Conservation (phyloP, 805 yeast genomes). For the Ogataea nakhonphanomensis region DNA sequence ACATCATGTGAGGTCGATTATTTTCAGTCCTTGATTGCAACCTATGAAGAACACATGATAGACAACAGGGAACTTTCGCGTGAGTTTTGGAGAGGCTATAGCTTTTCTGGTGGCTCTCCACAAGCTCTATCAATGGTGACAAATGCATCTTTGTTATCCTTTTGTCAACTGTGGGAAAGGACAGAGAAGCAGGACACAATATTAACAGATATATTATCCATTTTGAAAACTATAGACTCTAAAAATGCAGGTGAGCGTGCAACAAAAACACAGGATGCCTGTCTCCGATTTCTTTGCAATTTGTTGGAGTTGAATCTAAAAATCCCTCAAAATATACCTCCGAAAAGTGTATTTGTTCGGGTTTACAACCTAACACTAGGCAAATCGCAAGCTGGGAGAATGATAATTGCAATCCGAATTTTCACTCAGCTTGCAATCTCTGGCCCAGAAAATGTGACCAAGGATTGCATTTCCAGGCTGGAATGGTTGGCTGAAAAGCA, state of each 20-base stretch:
- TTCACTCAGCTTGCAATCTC: conserved; percentile 32
- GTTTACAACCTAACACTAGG: conserved; percentile 56
- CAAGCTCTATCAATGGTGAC: conserved; percentile 47
- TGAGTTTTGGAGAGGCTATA: conserved; percentile 55
- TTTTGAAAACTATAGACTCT: conserved; percentile 26
- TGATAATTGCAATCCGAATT: conserved; percentile 39
- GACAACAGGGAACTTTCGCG: conserved; percentile 16
- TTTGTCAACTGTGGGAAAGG: conserved; percentile 27
- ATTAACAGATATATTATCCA: conserved; percentile 25
- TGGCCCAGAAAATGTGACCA: not conserved
- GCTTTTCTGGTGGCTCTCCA: conserved; percentile 52
- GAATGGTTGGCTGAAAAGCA: conserved; percentile 25
- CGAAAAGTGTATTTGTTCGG: conserved; percentile 41
- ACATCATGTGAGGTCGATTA: conserved; percentile 22
- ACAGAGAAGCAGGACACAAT: conserved; percentile 13
- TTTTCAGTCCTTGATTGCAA: conserved; percentile 26
- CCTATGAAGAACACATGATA: conserved; percentile 18
- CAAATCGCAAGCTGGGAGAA: conserved; percentile 38
- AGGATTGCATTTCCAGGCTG: conserved; percentile 23
- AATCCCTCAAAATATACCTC: conserved; percentile 31
- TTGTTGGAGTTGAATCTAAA: conserved; percentile 38
- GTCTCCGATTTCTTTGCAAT: conserved; percentile 32
- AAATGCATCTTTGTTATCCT: conserved; percentile 39
- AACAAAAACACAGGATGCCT: conserved; percentile 23
- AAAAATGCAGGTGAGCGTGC: conserved; percentile 8